Conservation (phyloP, 805 yeast genomes). For the Cyberlindnera maritima region DNA sequence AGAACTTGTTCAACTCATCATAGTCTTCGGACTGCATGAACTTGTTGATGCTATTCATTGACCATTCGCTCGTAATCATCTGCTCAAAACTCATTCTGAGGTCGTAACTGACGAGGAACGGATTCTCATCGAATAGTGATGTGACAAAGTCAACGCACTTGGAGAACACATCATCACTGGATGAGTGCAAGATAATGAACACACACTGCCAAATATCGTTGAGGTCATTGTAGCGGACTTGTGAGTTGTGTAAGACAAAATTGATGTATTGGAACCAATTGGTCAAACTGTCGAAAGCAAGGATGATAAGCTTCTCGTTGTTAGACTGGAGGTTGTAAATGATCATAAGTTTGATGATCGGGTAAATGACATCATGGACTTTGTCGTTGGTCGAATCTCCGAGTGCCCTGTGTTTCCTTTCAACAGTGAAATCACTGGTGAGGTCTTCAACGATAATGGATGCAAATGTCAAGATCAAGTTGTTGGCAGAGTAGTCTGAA, state of each 20-base stretch:
- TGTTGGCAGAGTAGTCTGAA: constrained; percentile 5
- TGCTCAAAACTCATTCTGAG: constrained; percentile 17
- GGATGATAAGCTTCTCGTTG: constrained; percentile 6
- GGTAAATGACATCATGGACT: constrained; percentile 36
- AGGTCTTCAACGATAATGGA: constrained; percentile 54
- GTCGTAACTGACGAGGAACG: constrained; percentile 24
- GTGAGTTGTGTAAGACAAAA: constrained; percentile 30
- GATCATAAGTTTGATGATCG: constrained; percentile 27
- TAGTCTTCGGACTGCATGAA: constrained; percentile 32
- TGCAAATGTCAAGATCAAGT: constrained; percentile 33
- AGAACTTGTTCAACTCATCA: constrained; percentile 40
- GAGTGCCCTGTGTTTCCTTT: constrained; percentile 17
- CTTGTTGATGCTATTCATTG: constrained; percentile 36
- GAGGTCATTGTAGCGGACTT: constrained; percentile 22
- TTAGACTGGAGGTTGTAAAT: constrained; percentile 14
- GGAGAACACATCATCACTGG: constrained; percentile 14
- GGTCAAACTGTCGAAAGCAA: constrained; percentile 32
- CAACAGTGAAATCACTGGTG: constrained; percentile 27
- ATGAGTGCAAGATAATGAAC: constrained; percentile 12
- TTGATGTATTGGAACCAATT: constrained; percentile 39
- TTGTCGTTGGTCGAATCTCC: constrained; percentile 35
- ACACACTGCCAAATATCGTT: constrained; percentile 20
- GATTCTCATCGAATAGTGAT: constrained; percentile 29
- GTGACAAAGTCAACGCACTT: constrained; percentile 15
- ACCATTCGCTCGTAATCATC: constrained; percentile 46